Conservation (phyloP, 306 rosid genomes). For the Fragaria iinumae region DNA sequence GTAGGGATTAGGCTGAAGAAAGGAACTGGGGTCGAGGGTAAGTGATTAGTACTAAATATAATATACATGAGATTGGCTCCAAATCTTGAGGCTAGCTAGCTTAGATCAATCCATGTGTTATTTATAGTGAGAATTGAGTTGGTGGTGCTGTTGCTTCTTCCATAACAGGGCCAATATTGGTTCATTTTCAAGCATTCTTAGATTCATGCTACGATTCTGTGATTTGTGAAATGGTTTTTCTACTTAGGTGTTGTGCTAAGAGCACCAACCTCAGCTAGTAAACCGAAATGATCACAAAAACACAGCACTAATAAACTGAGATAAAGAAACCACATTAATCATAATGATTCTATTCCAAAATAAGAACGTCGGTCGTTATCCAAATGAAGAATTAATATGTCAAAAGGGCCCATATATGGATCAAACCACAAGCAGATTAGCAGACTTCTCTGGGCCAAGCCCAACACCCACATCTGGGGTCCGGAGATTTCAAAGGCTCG, state of each 20-base stretch:
- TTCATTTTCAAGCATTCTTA: background rate
- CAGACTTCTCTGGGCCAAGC: background rate
- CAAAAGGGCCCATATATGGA: background rate
- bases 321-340: background rate
- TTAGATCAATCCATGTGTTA: background rate
- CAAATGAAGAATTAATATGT: too few species aligned
- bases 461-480: background rate
- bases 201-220: background rate
- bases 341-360: too few species aligned
- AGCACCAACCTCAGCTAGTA: background rate
- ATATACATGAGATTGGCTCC: conserved; percentile 4
- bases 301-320: background rate
- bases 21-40: background rate
- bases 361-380: background rate
- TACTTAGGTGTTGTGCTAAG: background rate
- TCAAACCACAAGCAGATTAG: background rate
- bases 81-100: background rate
- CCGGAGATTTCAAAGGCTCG: background rate
- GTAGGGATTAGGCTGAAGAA: background rate
- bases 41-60: background rate
- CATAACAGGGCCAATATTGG: background rate
- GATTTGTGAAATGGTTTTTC: background rate
- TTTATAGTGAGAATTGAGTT: background rate
- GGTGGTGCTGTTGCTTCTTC: background rate
- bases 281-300: background rate